Conservation (phyloP, 805 yeast species). For the Blastobotrys americana region DNA sequence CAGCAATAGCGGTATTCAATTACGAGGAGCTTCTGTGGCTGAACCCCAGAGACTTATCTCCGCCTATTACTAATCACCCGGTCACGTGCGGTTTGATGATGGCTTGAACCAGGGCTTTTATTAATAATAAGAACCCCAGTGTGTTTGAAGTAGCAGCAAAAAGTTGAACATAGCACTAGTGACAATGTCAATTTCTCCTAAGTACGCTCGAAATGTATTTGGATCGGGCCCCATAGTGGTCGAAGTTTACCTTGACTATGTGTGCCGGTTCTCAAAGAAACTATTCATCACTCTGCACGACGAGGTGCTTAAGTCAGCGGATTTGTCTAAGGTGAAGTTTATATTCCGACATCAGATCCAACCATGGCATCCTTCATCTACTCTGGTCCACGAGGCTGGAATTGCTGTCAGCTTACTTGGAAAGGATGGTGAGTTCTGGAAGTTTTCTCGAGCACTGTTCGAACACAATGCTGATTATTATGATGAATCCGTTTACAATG, state of each 20-base stretch:
- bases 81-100: too few species aligned
- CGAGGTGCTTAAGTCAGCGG: conserved; percentile 41
- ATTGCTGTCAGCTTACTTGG: conserved; percentile 47
- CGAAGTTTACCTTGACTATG: conserved; percentile 62
- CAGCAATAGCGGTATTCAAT: too few species aligned
- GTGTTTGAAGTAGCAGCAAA: too few species aligned
- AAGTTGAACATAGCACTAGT: too few species aligned
- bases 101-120: too few species aligned
- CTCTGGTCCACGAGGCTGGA: conserved; percentile 60
- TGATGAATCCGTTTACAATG: conserved; percentile 52
- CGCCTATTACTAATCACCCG: too few species aligned
- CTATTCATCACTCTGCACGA: conserved; percentile 49
- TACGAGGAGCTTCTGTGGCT: too few species aligned
- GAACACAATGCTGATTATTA: conserved; percentile 47
- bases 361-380: conserved; percentile 84
- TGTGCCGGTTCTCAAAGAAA: conserved; percentile 69
- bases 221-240: conserved; percentile 34
- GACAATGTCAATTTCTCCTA: conserved; percentile 20
- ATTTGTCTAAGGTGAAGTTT: conserved; percentile 49
- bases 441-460: conserved; percentile 50
- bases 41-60: too few species aligned
- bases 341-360: conserved; percentile 70
- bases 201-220: conserved; percentile 14
- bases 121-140: too few species aligned
- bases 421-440: conserved; percentile 50